These are phyloP conservation scores for Trifolium fragiferum DNA, from an alignment of 306 rosid species.

Conservation along the genomic window DNA sequence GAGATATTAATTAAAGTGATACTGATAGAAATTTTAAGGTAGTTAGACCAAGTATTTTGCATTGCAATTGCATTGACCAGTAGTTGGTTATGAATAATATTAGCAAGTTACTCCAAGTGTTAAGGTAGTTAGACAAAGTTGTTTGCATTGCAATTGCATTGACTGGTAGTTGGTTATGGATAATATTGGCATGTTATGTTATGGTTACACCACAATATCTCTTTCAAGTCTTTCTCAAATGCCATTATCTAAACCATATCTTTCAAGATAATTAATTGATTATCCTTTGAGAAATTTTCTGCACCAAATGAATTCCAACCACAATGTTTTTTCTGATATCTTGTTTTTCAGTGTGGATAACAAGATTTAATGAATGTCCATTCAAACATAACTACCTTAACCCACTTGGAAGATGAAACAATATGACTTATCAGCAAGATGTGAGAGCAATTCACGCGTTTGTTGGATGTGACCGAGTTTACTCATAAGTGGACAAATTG, in stretches of 20 bases:
- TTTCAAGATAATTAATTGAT: not conserved
- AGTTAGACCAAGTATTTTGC: no score
- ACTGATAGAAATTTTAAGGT: no score
- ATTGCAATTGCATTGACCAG: no score
- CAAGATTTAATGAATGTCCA: not conserved
- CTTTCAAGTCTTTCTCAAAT: conserved; percentile 26
- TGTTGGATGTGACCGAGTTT: no score
- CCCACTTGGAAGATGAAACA: not conserved
- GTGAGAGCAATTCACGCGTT: not conserved
- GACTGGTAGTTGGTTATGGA: conserved; percentile 1
- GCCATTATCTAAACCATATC: not conserved
- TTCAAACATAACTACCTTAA: not conserved
- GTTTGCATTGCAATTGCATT: conserved; percentile 10
- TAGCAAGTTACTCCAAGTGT: no score
- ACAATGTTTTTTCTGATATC: not conserved
- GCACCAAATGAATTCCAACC: not conserved
- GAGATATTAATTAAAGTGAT: no score
- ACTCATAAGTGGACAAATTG: no score
- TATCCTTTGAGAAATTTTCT: not conserved
- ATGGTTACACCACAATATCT: conserved; percentile 3
- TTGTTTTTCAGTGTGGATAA: conserved; percentile 12
- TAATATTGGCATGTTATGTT: not conserved
- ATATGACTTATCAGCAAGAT: not conserved
- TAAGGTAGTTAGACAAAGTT: not conserved
- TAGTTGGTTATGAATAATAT: no score